Conservation (phyloP, 1,139 yeast genomes). For the Yamadazyma triangularis region DNA sequence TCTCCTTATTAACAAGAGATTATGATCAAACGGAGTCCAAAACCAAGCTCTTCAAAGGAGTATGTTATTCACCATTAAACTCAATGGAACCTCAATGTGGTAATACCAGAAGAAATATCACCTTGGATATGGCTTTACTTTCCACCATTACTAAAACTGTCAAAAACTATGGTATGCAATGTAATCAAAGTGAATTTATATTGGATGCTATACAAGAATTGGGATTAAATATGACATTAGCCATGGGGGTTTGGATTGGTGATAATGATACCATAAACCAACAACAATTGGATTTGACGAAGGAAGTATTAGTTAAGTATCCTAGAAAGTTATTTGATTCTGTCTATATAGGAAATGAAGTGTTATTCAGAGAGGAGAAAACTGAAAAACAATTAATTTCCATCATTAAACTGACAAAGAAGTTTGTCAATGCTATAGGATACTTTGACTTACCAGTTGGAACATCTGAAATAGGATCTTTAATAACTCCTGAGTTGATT, state of each 20-base stretch:
- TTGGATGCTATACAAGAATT: constrained; percentile 50
- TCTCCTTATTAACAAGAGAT: too few species aligned
- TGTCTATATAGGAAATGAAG: constrained; percentile 61
- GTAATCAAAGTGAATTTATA: constrained; percentile 51
- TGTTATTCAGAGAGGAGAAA: constrained; percentile 51
- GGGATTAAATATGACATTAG: constrained; percentile 50
- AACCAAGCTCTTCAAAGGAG: constrained; percentile 42
- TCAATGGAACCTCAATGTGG: constrained; percentile 54
- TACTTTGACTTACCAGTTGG: constrained; percentile 45
- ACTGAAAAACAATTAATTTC: constrained; percentile 30
- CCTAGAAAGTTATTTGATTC: constrained; percentile 48
- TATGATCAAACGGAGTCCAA: constrained; percentile 7
- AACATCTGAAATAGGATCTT: constrained; percentile 52
- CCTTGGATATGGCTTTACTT: constrained; percentile 51
- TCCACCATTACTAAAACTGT: constrained; percentile 56
- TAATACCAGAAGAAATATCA: constrained; percentile 40
- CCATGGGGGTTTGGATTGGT: constrained; percentile 67
- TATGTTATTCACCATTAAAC: constrained; percentile 56
- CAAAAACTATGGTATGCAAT: constrained; percentile 60
- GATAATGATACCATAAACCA: constrained; percentile 33
- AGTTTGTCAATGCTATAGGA: constrained; percentile 29
- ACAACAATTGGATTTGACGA: constrained; percentile 41
- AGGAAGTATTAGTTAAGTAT: constrained; percentile 35
- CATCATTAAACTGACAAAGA: constrained; percentile 41
- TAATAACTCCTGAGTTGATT: constrained; percentile 30